phyloP scores from a whole-genome alignment of 345 rosid species.

The Erysimum cheiranthoides region DNA sequence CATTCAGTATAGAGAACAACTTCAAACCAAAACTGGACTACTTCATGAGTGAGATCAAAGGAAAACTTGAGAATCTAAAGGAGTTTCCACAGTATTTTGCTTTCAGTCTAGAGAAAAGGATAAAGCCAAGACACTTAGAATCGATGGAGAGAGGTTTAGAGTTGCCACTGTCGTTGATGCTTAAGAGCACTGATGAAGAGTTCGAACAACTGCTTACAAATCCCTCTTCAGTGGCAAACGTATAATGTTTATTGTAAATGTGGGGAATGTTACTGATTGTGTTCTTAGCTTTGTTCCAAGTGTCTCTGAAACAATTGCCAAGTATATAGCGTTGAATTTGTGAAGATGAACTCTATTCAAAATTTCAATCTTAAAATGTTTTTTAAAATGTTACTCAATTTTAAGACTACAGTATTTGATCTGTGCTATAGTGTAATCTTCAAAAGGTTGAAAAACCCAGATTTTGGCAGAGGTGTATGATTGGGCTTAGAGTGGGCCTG shows the following conservation, averaged over 20 bases:
- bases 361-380: too few species aligned
- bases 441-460: too few species aligned
- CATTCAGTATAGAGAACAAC: constrained; percentile 85
- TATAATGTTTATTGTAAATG: constrained; percentile 14
- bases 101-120: constrained; percentile 91
- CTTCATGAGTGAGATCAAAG: constrained; percentile 58
- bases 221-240: constrained; percentile 14
- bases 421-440: too few species aligned
- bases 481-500: background rate
- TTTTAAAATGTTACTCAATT: too few species aligned
- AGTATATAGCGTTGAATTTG: background rate
- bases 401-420: too few species aligned
- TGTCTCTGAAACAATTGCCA: background rate
- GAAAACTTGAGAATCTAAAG: constrained; percentile 63
- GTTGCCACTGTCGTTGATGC: constrained; percentile 66
- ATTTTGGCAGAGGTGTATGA: too few species aligned
- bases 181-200: constrained; percentile 74
- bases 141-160: constrained; percentile 47
- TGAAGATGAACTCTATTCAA: background rate
- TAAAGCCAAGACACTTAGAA: constrained; percentile 71
- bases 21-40: constrained; percentile 80
- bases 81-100: constrained; percentile 90
- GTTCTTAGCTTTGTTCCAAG: constrained; percentile 27
- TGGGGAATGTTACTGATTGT: background rate
- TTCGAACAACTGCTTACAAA: constrained; percentile 53